Conservation (phyloP, 768 basidiomycete species). For the Tubosaeta sp. region DNA sequence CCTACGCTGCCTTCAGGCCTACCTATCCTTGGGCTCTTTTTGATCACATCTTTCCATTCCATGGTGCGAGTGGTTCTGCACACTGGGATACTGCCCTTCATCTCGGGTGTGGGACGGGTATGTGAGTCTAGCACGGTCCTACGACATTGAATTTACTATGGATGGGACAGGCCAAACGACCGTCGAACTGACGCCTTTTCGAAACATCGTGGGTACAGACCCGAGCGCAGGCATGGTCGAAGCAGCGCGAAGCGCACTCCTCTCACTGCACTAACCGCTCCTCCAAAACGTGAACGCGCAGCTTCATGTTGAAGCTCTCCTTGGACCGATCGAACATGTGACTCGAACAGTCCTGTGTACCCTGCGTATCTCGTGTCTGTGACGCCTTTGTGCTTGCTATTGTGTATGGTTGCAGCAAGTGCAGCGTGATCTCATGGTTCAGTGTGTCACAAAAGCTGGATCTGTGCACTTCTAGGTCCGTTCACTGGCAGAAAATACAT, state of each 20-base stretch:
- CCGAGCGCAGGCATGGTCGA: conserved; percentile 71
- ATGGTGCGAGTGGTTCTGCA: conserved; percentile 27
- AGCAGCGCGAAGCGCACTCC: conserved; percentile 38
- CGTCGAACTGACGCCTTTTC: conserved; percentile 51
- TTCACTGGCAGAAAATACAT: too few species aligned
- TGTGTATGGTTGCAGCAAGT: too few species aligned
- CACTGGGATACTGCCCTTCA: conserved; percentile 63
- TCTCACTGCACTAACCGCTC: conserved; percentile 63
- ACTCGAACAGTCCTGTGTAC: too few species aligned
- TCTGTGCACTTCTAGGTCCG: too few species aligned
- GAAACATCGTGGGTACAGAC: conserved; percentile 63
- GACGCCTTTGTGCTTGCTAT: too few species aligned
- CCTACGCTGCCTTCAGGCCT: conserved; percentile 67
- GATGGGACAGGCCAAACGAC: conserved; percentile 62
- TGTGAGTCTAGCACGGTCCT: conserved; percentile 2
- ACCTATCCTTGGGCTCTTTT: conserved; percentile 68
- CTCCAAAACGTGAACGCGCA: conserved; percentile 93
- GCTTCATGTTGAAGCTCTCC: conserved; percentile 95
- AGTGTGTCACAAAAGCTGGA: too few species aligned
- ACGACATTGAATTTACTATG: neutral
- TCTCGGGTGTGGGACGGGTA: conserved; percentile 83
- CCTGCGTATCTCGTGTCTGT: too few species aligned
- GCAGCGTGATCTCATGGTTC: too few species aligned
- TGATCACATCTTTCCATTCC: conserved; percentile 59
- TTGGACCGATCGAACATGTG: too few species aligned